Conservation (phyloP, 768 basidiomycete genomes). For the Hygrocybe punicea region DNA sequence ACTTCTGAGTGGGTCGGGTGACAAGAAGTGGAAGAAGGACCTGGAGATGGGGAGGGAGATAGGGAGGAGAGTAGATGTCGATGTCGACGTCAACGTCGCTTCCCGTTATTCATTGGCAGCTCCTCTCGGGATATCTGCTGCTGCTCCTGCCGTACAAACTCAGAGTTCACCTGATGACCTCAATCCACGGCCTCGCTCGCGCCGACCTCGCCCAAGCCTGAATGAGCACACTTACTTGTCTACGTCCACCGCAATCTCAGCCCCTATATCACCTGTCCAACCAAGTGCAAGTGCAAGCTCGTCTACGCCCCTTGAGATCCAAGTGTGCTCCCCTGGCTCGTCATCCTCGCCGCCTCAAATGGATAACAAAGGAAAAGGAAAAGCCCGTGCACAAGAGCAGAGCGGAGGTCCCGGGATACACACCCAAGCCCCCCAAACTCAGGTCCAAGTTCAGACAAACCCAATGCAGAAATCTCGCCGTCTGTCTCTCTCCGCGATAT, state of each 20-base stretch:
- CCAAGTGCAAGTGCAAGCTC: not conserved
- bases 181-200: conserved; percentile 7
- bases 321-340: not conserved
- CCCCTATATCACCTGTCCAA: not conserved
- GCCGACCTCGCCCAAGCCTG: conserved; percentile 17
- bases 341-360: not conserved
- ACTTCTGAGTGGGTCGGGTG: conserved; percentile 18
- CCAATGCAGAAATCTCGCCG: conserved; percentile 19
- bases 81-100: conserved; percentile 1
- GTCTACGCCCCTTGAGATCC: not conserved
- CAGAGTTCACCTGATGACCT: not conserved
- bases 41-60: not conserved
- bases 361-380: not conserved
- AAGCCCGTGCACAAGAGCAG: not conserved
- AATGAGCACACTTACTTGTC: conserved; percentile 18
- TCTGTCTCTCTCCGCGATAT: conserved; percentile 33
- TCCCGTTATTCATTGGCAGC: too few relatives aligned
- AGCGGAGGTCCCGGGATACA: not conserved
- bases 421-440: not conserved
- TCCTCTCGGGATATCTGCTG: not conserved
- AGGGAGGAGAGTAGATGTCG: conserved; percentile 4
- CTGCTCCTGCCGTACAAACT: not conserved
- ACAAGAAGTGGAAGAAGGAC: not conserved
- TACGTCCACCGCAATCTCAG: not conserved
- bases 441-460: not conserved